These are phyloP conservation scores for Cymbopogon citratus DNA, from an alignment of 176 grass and related monocot genomes.

Conservation along the genomic window DNA sequence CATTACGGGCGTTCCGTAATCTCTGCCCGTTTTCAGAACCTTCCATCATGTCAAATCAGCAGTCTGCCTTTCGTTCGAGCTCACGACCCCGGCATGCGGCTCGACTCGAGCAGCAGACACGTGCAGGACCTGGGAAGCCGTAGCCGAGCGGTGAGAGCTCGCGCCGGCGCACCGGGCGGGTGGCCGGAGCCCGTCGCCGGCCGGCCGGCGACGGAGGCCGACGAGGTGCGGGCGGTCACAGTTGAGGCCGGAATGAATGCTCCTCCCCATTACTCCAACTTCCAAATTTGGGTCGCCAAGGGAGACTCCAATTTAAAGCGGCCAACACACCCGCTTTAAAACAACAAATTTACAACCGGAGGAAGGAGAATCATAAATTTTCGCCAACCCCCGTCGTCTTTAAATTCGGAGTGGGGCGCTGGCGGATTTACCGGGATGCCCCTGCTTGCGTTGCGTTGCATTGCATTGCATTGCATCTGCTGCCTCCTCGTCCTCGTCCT, in stretches of 20 bases:
- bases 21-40: not conserved
- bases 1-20: conserved; percentile 1
- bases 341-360: conserved; percentile 45
- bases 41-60: not conserved
- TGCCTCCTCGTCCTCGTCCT: too few relatives aligned
- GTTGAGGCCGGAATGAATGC: conserved; percentile 67
- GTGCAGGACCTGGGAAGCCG: too few relatives aligned
- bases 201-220: not conserved
- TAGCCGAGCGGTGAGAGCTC: not conserved
- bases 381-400: conserved; percentile 37
- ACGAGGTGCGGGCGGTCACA: not conserved
- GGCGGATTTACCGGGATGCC: conserved; percentile 27
- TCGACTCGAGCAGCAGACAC: not conserved
- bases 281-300: conserved; percentile 53
- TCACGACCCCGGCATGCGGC: too few relatives aligned
- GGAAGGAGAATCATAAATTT: conserved; percentile 64
- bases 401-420: conserved; percentile 35
- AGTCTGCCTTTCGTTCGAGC: too few relatives aligned
- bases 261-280: conserved; percentile 40
- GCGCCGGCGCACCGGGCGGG: not conserved
- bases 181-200: not conserved
- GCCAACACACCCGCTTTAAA: conserved; percentile 62
- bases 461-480: not conserved
- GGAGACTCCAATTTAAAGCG: conserved; percentile 66
- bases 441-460: not conserved